Evolutionary conservation across 805 yeast genomes (phyloP).

Genomic region (Yamadazyma philogaea): DNA sequence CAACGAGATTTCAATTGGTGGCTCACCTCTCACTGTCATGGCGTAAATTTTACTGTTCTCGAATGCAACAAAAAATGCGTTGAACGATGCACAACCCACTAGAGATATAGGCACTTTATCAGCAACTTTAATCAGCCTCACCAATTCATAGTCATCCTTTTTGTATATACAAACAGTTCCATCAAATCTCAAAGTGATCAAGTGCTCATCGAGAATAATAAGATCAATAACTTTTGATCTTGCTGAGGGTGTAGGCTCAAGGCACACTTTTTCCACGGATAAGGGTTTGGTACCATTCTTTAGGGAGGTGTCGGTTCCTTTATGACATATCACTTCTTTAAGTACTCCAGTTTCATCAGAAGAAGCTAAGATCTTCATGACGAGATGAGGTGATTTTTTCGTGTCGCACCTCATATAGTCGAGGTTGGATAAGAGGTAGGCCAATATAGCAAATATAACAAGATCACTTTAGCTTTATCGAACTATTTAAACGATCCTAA

Average conservation of each 20-base stretch:
- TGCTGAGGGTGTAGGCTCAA: constrained; percentile 25
- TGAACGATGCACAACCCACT: constrained; percentile 24
- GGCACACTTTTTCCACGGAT: constrained; percentile 43
- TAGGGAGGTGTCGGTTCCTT: constrained; percentile 78
- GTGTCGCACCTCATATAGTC: background rate
- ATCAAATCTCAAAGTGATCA: constrained; percentile 42
- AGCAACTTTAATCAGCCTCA: constrained; percentile 28
- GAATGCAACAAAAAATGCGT: constrained; percentile 43
- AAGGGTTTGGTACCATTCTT: constrained; percentile 65
- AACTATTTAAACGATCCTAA: no score
- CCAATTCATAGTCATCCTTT: constrained; percentile 25
- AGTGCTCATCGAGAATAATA: constrained; percentile 27
- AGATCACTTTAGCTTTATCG: background rate
- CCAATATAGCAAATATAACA: background rate
- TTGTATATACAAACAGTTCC: constrained; percentile 45
- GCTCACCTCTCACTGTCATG: constrained; percentile 27
- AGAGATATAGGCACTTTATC: constrained; percentile 31
- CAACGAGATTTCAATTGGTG: constrained; percentile 25
- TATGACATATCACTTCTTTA: constrained; percentile 59
- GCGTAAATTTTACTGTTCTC: constrained; percentile 43
- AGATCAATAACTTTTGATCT: constrained; percentile 35
- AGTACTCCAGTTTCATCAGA: constrained; percentile 66
- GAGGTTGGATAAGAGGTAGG: background rate
- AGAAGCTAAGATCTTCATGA: constrained; percentile 61
- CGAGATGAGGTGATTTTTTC: constrained; percentile 8